Evolutionary conservation across 768 basidiomycete genomes (phyloP), one percentile per base, ranked within the genome.

Genomic region (Cantharellus cinnabarinus): DNA sequence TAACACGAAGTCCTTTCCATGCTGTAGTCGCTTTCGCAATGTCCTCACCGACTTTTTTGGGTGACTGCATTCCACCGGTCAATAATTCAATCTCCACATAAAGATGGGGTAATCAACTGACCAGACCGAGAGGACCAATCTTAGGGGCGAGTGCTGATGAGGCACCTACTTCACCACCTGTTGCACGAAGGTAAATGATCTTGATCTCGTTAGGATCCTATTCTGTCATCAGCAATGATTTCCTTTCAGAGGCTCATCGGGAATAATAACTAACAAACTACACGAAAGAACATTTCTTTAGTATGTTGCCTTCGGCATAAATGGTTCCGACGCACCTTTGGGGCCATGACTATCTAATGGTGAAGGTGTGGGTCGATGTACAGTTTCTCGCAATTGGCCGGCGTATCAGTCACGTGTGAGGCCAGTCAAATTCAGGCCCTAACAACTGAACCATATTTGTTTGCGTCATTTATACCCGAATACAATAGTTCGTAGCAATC

Each of bases 11-110:
- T 76, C 95, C 95, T 75, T 99, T 99, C 95, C 95, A 99, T 70
- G 83, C 83, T 54, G 82, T 80, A 62, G 95, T 99, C 60, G 94
- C 94, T 73, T 99, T 99, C 67, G 95, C 95, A 70, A 99, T 99
- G 75, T 99, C 95, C 89, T 99, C 95, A 75, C 95, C 95, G 74
- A 99, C 95, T 77, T 98, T 98, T 78, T 99, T 99, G 66, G 95
- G 95, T 61, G 95, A 97, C 95, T 98, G 58, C 40, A 38, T 38
- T 5, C 3, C 7, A n/a, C 10, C 59, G 5, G 42, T 62, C 3
- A 42, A n/a, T 59, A 10, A 20, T 41, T 1, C 3, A 20, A 14
- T 2, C 59, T 35, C 4, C 39, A 34, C 29, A 39, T 4, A 39
- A 60, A 42, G 5, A 34, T 29, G 20, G 55, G 4, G 40, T 35